These are phyloP conservation scores for Paraphaeosphaeria minitans DNA, from an alignment of 2,329 filamentous ascomycete genomes.

Conservation along the genomic window DNA sequence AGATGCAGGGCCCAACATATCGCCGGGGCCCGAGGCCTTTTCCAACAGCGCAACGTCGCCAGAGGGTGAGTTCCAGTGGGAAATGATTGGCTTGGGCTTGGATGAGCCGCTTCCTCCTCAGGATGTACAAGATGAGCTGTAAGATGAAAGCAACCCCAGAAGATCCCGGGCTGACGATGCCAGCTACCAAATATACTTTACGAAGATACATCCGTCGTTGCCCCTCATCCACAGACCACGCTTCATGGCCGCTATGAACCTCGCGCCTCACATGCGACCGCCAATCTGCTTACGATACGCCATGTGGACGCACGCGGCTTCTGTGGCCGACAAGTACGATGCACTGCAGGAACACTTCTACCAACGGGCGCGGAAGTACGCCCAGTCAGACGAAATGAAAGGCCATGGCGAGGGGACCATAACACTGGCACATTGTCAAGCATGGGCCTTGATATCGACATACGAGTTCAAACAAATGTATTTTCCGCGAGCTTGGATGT, in stretches of 20 bases:
- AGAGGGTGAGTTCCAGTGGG: conserved; percentile 70
- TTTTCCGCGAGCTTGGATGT: conserved; percentile 95
- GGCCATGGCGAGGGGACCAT: conserved; percentile 90
- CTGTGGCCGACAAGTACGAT: conserved; percentile 79
- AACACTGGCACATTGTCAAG: conserved; percentile 83
- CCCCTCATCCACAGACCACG: conserved; percentile 90
- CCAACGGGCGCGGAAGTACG: conserved; percentile 83
- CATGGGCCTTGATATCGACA: conserved; percentile 76
- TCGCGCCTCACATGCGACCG: conserved; percentile 84
- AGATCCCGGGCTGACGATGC: conserved; percentile 15
- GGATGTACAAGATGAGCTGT: conserved; percentile 86
- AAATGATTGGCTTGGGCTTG: conserved; percentile 80
- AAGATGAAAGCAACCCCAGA: conserved; percentile 36
- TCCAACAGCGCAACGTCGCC: conserved; percentile 22
- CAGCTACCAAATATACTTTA: conserved; percentile 85
- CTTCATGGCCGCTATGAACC: conserved; percentile 85
- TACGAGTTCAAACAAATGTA: conserved; percentile 99
- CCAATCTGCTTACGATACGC: conserved; percentile 89
- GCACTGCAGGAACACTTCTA: conserved; percentile 88
- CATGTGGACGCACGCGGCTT: conserved; percentile 94
- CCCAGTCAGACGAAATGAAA: conserved; percentile 87
- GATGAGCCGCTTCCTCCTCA: conserved; percentile 80
- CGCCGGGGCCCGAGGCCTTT: conserved; percentile 25
- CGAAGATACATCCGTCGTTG: conserved; percentile 82
- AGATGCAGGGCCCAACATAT: conserved; percentile 21